A percentile compares a stretch with the other conserved stretches of the same genome.
phyloP scores from a whole-genome alignment of 1,139 yeast species.

The Debaryomyces fabryi region DNA sequence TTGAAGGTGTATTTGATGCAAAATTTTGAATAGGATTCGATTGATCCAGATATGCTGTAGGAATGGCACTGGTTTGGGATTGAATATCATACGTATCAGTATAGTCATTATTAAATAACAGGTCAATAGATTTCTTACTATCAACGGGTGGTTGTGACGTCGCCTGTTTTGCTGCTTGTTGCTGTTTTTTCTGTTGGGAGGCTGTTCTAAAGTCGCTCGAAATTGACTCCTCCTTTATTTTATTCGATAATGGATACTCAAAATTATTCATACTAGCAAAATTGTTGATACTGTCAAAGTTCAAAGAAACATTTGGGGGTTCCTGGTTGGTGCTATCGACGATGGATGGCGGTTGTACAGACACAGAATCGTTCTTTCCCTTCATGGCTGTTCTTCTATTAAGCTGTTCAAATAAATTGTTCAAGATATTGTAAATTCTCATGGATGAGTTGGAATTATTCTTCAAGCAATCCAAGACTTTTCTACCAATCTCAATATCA shows the following conservation, averaged over 20 bases:
- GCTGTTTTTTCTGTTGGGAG: slow-evolving; percentile 1
- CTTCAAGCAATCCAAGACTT: slow-evolving; percentile 69
- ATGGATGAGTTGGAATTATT: slow-evolving; percentile 77
- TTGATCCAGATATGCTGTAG: neutral
- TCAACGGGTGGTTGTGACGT: neutral
- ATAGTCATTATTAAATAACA: slow-evolving; percentile 2
- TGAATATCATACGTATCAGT: neutral
- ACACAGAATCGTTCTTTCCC: slow-evolving; percentile 3
- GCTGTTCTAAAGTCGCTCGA: slow-evolving; percentile 1
- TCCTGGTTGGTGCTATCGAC: slow-evolving; percentile 15
- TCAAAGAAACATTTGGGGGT: slow-evolving; percentile 33
- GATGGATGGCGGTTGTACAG: neutral
- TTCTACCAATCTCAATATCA: slow-evolving; percentile 83
- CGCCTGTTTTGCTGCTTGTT: slow-evolving; percentile 1
- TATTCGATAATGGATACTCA: neutral
- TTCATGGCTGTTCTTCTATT: slow-evolving; percentile 62
- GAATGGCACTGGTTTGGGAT: neutral
- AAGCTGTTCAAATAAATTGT: slow-evolving; percentile 79
- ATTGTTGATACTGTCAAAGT: slow-evolving; percentile 40
- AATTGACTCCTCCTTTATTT: neutral
- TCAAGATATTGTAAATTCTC: slow-evolving; percentile 76
- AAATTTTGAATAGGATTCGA: neutral
- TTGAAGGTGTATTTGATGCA: neutral
- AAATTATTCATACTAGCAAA: slow-evolving; percentile 16
- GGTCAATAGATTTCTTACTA: neutral